phyloP scores from a whole-genome alignment of 139 green algal species.

The Asterochloris sp. region DNA sequence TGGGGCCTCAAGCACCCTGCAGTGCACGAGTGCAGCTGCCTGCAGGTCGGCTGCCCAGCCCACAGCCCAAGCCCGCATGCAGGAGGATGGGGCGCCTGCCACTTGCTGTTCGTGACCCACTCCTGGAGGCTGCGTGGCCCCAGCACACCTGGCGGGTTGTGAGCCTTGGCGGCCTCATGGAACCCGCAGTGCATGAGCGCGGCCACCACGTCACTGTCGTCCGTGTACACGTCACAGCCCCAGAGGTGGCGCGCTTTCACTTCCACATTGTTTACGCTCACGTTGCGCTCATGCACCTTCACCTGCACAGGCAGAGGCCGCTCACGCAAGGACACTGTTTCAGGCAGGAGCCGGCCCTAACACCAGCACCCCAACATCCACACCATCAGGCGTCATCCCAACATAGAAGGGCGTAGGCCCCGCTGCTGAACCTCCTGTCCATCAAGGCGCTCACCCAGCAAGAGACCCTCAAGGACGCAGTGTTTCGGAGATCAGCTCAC shows the following conservation, averaged over 20 bases:
- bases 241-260: conserved; percentile 77
- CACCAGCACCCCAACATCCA: no score
- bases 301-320: background rate
- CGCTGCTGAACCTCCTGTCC: background rate
- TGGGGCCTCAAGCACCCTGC: no score
- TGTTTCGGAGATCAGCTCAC: background rate
- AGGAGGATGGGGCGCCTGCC: no score
- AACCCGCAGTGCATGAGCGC: conserved; percentile 94
- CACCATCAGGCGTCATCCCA: no score
- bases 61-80: no score
- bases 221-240: conserved; percentile 89
- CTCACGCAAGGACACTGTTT: background rate
- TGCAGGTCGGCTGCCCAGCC: no score
- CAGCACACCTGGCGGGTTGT: no score
- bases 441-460: background rate
- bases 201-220: conserved; percentile 91
- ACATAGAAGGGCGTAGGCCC: no score
- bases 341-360: background rate
- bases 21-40: no score
- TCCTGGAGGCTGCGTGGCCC: no score
- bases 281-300: background rate
- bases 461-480: background rate
- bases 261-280: background rate
- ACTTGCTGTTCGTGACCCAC: no score
- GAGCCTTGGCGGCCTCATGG: conserved; percentile 40